Evolutionary conservation across 441 rosid species (phyloP), one percentile per base, ranked within the genome.

Genomic region (Pelargonium australe): DNA sequence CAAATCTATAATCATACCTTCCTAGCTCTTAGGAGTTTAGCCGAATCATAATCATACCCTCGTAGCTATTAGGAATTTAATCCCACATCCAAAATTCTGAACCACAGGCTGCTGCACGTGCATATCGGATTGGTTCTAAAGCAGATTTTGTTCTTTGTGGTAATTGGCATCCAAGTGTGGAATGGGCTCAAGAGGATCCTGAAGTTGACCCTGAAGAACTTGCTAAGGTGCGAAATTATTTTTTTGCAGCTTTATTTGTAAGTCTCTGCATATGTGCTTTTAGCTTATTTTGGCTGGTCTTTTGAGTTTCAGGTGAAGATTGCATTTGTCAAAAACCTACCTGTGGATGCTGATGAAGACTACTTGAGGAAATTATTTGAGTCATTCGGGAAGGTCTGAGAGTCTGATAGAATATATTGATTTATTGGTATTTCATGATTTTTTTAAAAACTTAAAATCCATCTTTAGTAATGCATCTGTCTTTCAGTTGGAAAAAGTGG

Each of bases 101-200:
- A 64, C 40, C 66, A 64, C 66, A 64, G 66, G 66, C 66, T 64
- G 66, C 66, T 34, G 45, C 66, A 64, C 66, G 66, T 8, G 66
- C 66, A 64, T 64, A 64, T 40, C 66, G 66, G 66, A 16, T 64
- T 34, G 66, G 66, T 40, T 64, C 66, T 20, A 64, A 64, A 64
- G 45, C 66, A 37, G 66, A 64, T 64, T 64, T 64, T 64, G 11
- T 64, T 20, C 66, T 64, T 64, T 17, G 47, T 5, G 66, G 66
- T 34, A 64, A 64, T 64, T 64, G 45, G 66, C 66, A 64, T 64
- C 66, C 66, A 37, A 64, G 14, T 64, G 66, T 64, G 66, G 66
- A 64, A 45, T 64, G 66, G 66, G 66, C 66, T 64, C 66, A 64
- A 40, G 66, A 64, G 66, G 66, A 64, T 14, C 66, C 66, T 37